Evolutionary conservation across 2,329 filamentous ascomycete genomes (phyloP).

Genomic region (Xylaria arbuscula): DNA sequence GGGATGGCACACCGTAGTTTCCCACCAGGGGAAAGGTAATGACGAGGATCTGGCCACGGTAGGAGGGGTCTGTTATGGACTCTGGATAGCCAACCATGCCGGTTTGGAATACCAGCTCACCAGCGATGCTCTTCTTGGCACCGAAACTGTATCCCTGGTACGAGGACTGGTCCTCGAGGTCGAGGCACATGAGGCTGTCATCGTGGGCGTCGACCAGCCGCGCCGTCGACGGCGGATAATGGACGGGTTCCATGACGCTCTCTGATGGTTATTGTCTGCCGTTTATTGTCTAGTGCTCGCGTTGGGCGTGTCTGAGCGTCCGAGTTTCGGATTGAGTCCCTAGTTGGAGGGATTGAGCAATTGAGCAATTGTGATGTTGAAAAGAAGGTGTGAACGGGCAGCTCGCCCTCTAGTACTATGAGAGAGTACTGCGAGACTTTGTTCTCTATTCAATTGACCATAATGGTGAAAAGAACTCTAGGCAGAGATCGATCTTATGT

Average conservation of each 20-base stretch:
- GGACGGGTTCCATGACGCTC: conserved; percentile 54
- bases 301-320: neutral
- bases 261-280: neutral
- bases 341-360: conserved; percentile 2
- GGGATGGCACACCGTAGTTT: conserved; percentile 95
- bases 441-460: conserved; percentile 37
- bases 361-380: conserved; percentile 13
- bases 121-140: conserved; percentile 91
- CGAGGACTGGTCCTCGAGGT: conserved; percentile 90
- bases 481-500: conserved; percentile 7
- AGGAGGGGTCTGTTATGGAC: conserved; percentile 87
- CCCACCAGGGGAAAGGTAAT: conserved; percentile 95
- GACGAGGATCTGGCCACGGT: conserved; percentile 93
- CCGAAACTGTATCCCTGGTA: conserved; percentile 98
- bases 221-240: conserved; percentile 69
- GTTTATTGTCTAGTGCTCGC: neutral
- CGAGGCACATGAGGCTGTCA: conserved; percentile 80
- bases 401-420: conserved; percentile 43
- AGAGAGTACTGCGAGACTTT: conserved; percentile 43
- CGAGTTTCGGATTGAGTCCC: neutral
- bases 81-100: conserved; percentile 99
- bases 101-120: conserved; percentile 98
- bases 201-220: conserved; percentile 64
- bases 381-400: conserved; percentile 24
- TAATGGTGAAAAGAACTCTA: conserved; percentile 15